Conservation (phyloP, 2,329 filamentous ascomycete genomes). For the Penicillium brasilianum region DNA sequence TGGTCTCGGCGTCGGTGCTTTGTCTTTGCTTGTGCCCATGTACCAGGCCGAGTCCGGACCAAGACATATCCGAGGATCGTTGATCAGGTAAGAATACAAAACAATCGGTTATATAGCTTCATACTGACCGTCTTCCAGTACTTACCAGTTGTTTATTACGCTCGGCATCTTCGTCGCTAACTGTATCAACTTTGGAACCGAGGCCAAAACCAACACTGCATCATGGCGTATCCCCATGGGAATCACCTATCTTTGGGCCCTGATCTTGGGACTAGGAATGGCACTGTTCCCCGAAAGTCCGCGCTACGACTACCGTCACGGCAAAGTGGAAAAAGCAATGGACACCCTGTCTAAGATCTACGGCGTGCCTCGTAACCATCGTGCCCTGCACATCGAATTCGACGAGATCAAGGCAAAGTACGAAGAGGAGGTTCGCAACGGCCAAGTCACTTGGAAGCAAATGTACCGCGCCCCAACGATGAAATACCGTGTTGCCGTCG, state of each 20-base stretch:
- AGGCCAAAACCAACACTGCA: conserved; percentile 41
- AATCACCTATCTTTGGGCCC: conserved; percentile 61
- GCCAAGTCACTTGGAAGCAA: conserved; percentile 39
- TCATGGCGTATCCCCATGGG: conserved; percentile 60
- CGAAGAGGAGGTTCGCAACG: conserved; percentile 55
- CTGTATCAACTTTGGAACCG: conserved; percentile 54
- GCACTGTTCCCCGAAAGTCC: conserved; percentile 62
- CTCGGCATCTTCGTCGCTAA: conserved; percentile 54
- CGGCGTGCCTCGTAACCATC: conserved; percentile 58
- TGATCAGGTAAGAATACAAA: conserved; percentile 41
- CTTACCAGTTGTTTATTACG: conserved; percentile 55
- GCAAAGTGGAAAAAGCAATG: conserved; percentile 57
- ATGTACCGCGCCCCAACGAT: conserved; percentile 51
- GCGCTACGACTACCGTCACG: conserved; percentile 63
- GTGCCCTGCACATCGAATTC: conserved; percentile 58
- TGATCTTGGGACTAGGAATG: conserved; percentile 60
- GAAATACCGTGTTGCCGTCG: conserved; percentile 48
- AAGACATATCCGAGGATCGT: conserved; percentile 51
- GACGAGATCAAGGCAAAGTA: conserved; percentile 62
- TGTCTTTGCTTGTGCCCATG: conserved; percentile 52
- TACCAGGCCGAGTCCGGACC: conserved; percentile 53
- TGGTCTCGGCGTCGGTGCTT: conserved; percentile 50
- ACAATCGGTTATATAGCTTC: neutral
- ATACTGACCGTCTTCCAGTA: conserved; percentile 31
- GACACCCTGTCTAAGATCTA: conserved; percentile 60